phyloP scores from a whole-genome alignment of 2,329 filamentous ascomycete species.

The Verruconis gallopava region DNA sequence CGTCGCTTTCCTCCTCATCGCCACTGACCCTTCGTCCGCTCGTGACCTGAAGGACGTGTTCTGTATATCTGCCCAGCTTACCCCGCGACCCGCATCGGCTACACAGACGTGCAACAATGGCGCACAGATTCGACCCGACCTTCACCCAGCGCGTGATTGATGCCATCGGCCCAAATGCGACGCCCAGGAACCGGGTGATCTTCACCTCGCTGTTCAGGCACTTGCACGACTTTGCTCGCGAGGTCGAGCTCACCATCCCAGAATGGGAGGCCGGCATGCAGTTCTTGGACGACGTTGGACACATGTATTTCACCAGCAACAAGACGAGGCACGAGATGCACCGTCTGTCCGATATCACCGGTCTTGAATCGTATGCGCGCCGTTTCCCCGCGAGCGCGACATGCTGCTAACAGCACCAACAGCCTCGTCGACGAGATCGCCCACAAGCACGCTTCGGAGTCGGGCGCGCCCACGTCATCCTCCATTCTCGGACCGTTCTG shows the following conservation, averaged over 20 bases:
- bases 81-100: too few relatives aligned
- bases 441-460: constrained; percentile 48
- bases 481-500: constrained; percentile 69
- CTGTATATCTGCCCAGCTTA: too few relatives aligned
- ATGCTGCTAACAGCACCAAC: not conserved
- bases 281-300: constrained; percentile 62
- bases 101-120: constrained; percentile 1
- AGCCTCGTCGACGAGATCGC: constrained; percentile 55
- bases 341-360: constrained; percentile 59
- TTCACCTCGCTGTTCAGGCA: constrained; percentile 53
- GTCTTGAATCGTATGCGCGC: constrained; percentile 52
- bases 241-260: constrained; percentile 62
- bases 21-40: too few relatives aligned
- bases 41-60: too few relatives aligned
- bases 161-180: constrained; percentile 56
- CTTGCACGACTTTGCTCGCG: constrained; percentile 66
- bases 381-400: not conserved
- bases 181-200: constrained; percentile 51
- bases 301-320: constrained; percentile 40
- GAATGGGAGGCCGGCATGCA: constrained; percentile 67
- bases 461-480: constrained; percentile 51
- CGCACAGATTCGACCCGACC: constrained; percentile 51
- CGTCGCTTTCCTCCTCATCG: too few relatives aligned
- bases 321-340: constrained; percentile 62
- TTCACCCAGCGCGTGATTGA: constrained; percentile 65